Evolutionary conservation across 345 rosid genomes (phyloP).

Genomic region (Rhodamnia rubescens): DNA sequence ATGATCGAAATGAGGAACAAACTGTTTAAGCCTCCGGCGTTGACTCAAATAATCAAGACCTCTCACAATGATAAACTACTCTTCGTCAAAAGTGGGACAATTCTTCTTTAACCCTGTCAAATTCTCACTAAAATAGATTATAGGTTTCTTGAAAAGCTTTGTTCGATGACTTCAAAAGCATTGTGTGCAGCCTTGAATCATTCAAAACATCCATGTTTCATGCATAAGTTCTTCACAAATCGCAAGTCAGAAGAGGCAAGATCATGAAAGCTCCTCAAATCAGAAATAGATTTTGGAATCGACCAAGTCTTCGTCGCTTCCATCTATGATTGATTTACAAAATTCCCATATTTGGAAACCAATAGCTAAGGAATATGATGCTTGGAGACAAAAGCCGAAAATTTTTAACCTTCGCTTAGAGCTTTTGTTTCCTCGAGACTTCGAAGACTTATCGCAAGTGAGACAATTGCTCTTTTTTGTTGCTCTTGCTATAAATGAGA

Average conservation of each 20-base stretch:
- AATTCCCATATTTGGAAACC: not conserved
- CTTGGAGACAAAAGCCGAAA: not conserved
- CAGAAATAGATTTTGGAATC: not conserved
- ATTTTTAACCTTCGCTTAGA: no score
- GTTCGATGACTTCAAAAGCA: not conserved
- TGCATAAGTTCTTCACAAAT: not conserved
- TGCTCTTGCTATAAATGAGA: no score
- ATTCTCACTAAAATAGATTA: no score
- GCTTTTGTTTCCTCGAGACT: no score
- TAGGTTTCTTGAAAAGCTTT: no score
- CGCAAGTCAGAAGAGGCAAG: not conserved
- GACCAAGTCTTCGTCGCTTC: not conserved
- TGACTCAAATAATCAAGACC: not conserved
- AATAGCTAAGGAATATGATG: not conserved
- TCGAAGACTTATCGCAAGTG: no score
- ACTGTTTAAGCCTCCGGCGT: not conserved
- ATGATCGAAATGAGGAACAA: not conserved
- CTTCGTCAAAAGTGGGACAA: not conserved
- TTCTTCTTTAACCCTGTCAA: not conserved
- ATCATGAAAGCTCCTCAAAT: not conserved
- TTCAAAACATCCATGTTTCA: not conserved
- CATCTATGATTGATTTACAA: not conserved
- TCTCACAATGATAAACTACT: not conserved
- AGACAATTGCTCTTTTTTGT: no score
- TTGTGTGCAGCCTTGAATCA: not conserved